Evolutionary conservation across 306 rosid genomes (phyloP), one percentile per base, ranked within the genome.

Genomic region (Fragaria vesca): DNA sequence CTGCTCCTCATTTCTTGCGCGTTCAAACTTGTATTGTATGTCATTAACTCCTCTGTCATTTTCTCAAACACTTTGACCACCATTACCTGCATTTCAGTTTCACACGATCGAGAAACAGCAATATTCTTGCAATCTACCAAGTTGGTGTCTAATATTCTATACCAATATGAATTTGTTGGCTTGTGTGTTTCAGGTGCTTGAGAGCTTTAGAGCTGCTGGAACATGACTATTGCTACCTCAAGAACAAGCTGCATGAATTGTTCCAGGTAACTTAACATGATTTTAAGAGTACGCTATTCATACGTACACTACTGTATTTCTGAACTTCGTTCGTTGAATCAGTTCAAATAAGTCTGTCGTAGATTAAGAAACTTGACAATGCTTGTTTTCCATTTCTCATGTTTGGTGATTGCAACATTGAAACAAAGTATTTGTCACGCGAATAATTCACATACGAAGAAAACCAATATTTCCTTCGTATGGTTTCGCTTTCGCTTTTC

Each of bases 211-310:
- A 92, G 83, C 81, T 92, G 81, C 88, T 94, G 38, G 98, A 94
- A 71, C 92, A 92, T 62, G 98, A 94, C 73, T 94, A 94, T 52
- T 92, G 98, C 80, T 94, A 92, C 86, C 96, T 94, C 78, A 94
- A 94, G 83, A 90, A 86, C 91, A 94, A 94, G 79, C 77, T 94
- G 78, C 97, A 94, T 51, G 97, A 94, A 81, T 85, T 92, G 18
- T 92, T 94, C 87, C 98, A 94, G 76, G 98, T 94, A 89, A 78
- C 6, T 26, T 11, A 10, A 26, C 26, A 21, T 8, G 2, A 20
- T 24, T 9, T 0, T 20, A 8, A 24, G 30, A 21, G 32, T 24
- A 11, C 12, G 34, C 1, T 58, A 8, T 10, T 58, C 65, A 58
- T 11, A 10, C 26, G 26, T 10, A 11, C 32, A n/a, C 63, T 58